Evolutionary conservation across 2,329 filamentous ascomycete genomes (phyloP).

Genomic region (Arthrobotrys sinensis): DNA sequence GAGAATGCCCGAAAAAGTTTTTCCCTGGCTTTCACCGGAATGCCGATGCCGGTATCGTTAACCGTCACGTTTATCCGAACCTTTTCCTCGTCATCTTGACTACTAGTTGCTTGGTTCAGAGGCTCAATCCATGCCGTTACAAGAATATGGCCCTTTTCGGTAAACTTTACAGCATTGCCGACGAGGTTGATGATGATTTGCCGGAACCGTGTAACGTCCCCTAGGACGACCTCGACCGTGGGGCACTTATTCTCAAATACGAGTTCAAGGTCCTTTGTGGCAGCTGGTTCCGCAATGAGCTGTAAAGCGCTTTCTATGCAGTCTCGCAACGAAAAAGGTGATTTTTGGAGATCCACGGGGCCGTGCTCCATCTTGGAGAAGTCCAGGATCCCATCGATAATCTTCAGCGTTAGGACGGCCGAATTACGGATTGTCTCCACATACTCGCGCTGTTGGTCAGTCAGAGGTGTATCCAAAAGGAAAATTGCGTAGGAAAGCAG

Average conservation of each 20-base stretch:
- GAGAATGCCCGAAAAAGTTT: slow-evolving; percentile 74
- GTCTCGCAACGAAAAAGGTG: slow-evolving; percentile 71
- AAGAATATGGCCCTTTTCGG: slow-evolving; percentile 72
- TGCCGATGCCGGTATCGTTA: slow-evolving; percentile 73
- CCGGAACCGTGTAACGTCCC: slow-evolving; percentile 75
- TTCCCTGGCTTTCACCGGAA: slow-evolving; percentile 69
- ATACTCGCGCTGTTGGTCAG: slow-evolving; percentile 73
- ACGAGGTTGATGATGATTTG: slow-evolving; percentile 77
- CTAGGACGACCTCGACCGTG: slow-evolving; percentile 69
- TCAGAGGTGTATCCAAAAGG: slow-evolving; percentile 72
- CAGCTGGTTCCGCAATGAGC: slow-evolving; percentile 68
- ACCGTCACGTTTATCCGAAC: slow-evolving; percentile 72
- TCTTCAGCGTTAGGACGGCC: slow-evolving; percentile 73
- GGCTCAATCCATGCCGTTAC: slow-evolving; percentile 67
- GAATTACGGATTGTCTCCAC: slow-evolving; percentile 75
- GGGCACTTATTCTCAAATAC: slow-evolving; percentile 70
- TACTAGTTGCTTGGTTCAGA: slow-evolving; percentile 64
- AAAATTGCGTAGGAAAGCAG: slow-evolving; percentile 75
- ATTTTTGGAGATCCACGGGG: slow-evolving; percentile 74
- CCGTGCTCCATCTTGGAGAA: slow-evolving; percentile 76
- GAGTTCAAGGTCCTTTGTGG: slow-evolving; percentile 68
- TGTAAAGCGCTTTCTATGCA: slow-evolving; percentile 70
- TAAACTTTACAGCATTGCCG: slow-evolving; percentile 76
- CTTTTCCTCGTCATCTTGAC: slow-evolving; percentile 67
- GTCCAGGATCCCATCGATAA: slow-evolving; percentile 79